Evolutionary conservation across 306 rosid genomes (phyloP).

Genomic region (Leucaena leucocephala): DNA sequence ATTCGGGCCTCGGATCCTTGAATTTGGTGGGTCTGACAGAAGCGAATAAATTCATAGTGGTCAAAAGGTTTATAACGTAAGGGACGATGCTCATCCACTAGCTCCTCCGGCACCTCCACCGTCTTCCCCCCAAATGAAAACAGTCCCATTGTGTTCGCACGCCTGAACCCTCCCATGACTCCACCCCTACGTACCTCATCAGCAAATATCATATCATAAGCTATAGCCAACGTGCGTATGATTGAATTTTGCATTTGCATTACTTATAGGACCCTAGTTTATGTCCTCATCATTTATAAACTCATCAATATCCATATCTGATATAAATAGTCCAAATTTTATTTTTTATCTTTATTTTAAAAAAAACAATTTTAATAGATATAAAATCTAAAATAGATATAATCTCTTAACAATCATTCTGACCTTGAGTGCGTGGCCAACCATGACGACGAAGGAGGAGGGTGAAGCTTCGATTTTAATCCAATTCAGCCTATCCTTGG

Average conservation of each 20-base stretch:
- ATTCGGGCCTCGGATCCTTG: no score
- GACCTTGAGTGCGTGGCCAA: constrained; percentile 42
- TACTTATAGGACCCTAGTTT: no score
- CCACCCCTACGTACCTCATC: constrained; percentile 37
- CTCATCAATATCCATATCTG: no score
- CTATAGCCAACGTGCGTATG: no score
- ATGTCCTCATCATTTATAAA: no score
- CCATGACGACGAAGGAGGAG: constrained; percentile 39
- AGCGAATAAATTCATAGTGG: constrained; percentile 35
- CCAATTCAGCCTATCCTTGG: constrained; percentile 36
- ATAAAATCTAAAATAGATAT: no score
- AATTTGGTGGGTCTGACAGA: constrained; percentile 16
- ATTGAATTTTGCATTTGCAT: no score
- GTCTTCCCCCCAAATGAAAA: constrained; percentile 28
- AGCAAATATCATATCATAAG: neutral
- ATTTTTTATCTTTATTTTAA: no score
- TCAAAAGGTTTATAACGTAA: constrained; percentile 42
- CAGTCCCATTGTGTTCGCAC: constrained; percentile 42
- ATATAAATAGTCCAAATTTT: no score
- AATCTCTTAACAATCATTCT: no score
- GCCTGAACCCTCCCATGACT: constrained; percentile 39
- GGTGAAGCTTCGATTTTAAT: constrained; percentile 31
- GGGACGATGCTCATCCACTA: constrained; percentile 38
- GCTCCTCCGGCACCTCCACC: constrained; percentile 31
- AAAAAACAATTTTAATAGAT: no score